phyloP scores from a whole-genome alignment of 257 asterid species.

The Paulownia fortunei region DNA sequence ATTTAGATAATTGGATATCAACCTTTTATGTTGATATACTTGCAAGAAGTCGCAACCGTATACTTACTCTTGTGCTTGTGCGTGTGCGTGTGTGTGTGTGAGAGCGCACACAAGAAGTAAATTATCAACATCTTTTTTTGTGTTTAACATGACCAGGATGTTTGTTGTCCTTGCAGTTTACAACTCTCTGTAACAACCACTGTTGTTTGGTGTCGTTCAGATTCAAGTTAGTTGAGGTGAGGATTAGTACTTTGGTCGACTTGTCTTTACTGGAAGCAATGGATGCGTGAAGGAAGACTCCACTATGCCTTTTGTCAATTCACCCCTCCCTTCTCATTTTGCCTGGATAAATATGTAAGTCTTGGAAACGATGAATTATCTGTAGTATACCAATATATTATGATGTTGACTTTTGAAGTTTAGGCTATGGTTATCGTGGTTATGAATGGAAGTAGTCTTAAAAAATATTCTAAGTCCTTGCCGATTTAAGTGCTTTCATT shows the following conservation, averaged over 20 bases:
- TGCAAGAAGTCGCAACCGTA: no score
- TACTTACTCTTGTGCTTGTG: no score
- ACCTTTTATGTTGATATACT: no score
- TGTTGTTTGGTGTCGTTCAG: not conserved
- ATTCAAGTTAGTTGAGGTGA: not conserved
- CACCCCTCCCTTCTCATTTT: not conserved
- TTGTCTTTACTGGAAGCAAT: not conserved
- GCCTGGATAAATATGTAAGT: not conserved
- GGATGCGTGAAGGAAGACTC: slow-evolving; percentile 12
- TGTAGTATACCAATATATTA: no score
- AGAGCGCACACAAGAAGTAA: no score
- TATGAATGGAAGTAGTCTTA: not conserved
- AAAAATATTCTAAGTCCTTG: no score
- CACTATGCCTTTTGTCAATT: not conserved
- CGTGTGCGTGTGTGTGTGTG: no score
- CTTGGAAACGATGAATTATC: not conserved
- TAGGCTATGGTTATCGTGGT: not conserved
- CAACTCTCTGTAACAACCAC: not conserved
- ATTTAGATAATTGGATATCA: no score
- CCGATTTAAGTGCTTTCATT: no score
- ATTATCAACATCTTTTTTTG: not conserved
- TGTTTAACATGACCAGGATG: not conserved
- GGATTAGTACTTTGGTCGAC: not conserved
- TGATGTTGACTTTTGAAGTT: not conserved
- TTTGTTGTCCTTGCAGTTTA: slow-evolving; percentile 2